Evolutionary conservation across 1,284 basidiomycete species (phyloP), one percentile per base, ranked within the genome.

Genomic region (Coniophora puteana): DNA sequence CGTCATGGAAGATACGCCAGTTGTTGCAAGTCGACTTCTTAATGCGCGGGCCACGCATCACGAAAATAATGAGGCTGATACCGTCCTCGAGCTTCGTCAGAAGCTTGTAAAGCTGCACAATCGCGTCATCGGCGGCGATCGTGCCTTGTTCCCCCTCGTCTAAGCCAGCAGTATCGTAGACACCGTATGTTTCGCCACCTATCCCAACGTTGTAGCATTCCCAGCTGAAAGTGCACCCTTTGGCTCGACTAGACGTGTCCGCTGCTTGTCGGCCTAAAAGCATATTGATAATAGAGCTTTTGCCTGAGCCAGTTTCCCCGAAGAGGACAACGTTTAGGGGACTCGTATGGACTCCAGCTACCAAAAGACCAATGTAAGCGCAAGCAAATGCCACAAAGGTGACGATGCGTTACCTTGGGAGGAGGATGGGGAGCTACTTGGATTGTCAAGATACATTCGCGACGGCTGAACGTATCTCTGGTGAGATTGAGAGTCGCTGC

Each of bases 141-240:
- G 52, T 43, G 5, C 58, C 55, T 3, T 45, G 37, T 20, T 45
- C 29, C 6, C 56, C 58, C 30, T 61, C 57, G 20, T 58, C 51
- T 8, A 61, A 21, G n/a, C 55, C 59, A 10, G 55, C 55, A n/a
- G 59, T 60, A 21, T 58, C 55, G 52, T 54, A 58, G 39, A 58
- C 8, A 13, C 44, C 36, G 30, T 45, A 55, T 5, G 12, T 22
- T 13, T 45, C 43, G 14, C 16, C 33, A 7, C 17, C 38, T 13
- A 58, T 22, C 14, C 36, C 20, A 23, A 61, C 1, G 12, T 31
- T 6, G 36, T 54, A 23, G 29, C 33, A 49, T 32, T 17, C 37
- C 12, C 54, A 54, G 21, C 44, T 40, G n/a, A 41, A 45, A 29
- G 43, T 45, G 17, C 39, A 45, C 3, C 43, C 38, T 10, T 2